Evolutionary conservation across 2,329 filamentous ascomycete species (phyloP).

Genomic region (Neofusicoccum sp.): DNA sequence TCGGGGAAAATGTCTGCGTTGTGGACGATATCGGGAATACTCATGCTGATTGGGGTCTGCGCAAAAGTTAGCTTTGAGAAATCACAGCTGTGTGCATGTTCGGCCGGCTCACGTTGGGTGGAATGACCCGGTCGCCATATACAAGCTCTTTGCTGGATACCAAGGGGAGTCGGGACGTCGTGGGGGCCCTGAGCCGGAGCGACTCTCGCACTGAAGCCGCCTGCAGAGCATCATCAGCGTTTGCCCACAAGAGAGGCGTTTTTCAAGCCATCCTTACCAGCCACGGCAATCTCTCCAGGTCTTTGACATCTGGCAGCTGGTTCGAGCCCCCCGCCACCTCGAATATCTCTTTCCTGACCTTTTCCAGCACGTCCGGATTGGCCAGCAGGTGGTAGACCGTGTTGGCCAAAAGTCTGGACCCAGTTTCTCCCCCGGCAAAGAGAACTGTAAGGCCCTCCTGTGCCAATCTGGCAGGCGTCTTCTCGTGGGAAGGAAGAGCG

Average conservation of each 20-base stretch:
- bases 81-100: slow-evolving; percentile 15
- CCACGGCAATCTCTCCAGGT: background rate
- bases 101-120: slow-evolving; percentile 5
- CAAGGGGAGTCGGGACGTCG: slow-evolving; percentile 20
- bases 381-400: slow-evolving; percentile 38
- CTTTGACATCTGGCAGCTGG: background rate
- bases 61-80: slow-evolving; percentile 12
- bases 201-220: slow-evolving; percentile 18
- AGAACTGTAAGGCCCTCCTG: slow-evolving; percentile 16
- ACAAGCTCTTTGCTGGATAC: slow-evolving; percentile 13
- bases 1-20: slow-evolving; percentile 21
- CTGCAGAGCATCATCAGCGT: background rate
- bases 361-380: slow-evolving; percentile 29
- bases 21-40: slow-evolving; percentile 17
- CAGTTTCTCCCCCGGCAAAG: slow-evolving; percentile 34
- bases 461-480: slow-evolving; percentile 4
- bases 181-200: slow-evolving; percentile 17
- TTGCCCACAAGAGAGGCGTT: too few species aligned
- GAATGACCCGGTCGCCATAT: slow-evolving; percentile 20
- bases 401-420: slow-evolving; percentile 31
- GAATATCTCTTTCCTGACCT: slow-evolving; percentile 37
- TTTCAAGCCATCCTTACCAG: background rate
- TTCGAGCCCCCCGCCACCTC: background rate
- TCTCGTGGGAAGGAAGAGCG: slow-evolving; percentile 23
- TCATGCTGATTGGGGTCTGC: background rate